Conservation (phyloP, 2,329 filamentous ascomycete genomes). For the Pestalotiopsis fici region DNA sequence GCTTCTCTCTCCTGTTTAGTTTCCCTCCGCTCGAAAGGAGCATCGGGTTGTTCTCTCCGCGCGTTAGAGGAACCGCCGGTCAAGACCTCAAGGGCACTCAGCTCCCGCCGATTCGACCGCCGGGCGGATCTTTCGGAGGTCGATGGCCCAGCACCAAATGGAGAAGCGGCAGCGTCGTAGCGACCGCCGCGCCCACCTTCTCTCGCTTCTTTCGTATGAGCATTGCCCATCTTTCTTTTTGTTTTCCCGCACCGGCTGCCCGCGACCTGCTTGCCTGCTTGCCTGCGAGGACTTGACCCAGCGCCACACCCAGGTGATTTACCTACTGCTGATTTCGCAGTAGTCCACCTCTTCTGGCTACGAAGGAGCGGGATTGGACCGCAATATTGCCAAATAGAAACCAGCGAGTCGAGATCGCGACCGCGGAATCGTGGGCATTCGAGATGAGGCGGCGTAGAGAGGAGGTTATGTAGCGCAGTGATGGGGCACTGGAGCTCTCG, state of each 20-base stretch:
- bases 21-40: conserved; percentile 69
- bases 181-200: conserved; percentile 17
- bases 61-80: conserved; percentile 36
- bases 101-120: conserved; percentile 43
- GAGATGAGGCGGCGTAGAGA: background rate
- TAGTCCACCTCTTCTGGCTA: background rate
- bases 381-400: background rate
- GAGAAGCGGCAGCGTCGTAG: conserved; percentile 21
- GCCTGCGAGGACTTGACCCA: background rate
- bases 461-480: background rate
- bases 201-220: conserved; percentile 25
- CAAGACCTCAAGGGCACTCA: conserved; percentile 46
- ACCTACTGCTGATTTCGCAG: background rate
- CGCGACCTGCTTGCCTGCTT: background rate
- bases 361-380: background rate
- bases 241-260: no score
- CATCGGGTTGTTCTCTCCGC: conserved; percentile 34
- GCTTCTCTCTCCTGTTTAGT: conserved; percentile 91
- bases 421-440: background rate
- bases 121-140: conserved; percentile 22
- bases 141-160: conserved; percentile 18
- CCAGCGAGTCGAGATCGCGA: background rate
- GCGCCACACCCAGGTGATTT: background rate
- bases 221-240: conserved; percentile 22
- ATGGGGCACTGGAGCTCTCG: background rate